Base-by-base conservation (phyloP, 257 asterid species). In the Cynanchum wilfordii region DNA sequence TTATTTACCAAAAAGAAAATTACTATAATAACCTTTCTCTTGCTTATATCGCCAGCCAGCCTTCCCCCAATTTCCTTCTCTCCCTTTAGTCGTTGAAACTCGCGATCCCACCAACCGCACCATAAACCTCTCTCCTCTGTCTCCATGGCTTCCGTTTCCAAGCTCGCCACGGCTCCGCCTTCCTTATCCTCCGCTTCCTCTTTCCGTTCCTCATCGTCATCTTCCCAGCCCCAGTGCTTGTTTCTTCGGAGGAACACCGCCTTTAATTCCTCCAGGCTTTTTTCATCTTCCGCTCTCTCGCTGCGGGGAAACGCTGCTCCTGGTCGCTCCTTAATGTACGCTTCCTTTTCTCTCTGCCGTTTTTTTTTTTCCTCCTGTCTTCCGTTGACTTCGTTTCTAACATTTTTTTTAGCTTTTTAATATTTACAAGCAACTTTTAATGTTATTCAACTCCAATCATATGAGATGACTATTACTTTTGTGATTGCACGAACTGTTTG, bases 101-200 rank as follows among this genome's bases (percentile, higher is more conserved):
- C 30, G 47, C 16, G 27, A 63, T 63, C 47, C 65, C 33, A 12
- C 65, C 65, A 54, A 54, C 66, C 42, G 11, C 47, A 42, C 47
- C 42, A 10, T 27, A 59, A 4, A 0, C 10, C 66, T 59, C 42
- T 4, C 15, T 7, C 20, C 22, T 24, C 57, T 51, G 24, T 47
- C 4, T 22, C 72, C 75, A 92, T 93, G 98, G 90, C 93, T 59
- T 84, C 89, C 81, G 82, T 93, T 76, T 85, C 88, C 78, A 93
- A 84, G 90, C 88, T 90, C 58, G 74, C 93, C 42, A 45, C 86
- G 30, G 27, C 72, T 30, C 11, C 74, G 30, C 45, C 60, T 25
- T 59, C 56, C 75, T 67, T 20, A 54, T 74, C 80, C 24, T 67
- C 50, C 11, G 8, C 70, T 12, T 11, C 71, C n/a, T 45, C 66